Base-by-base conservation (phyloP, 208 protist genomes). In the Trypanosoma brucei region DNA sequence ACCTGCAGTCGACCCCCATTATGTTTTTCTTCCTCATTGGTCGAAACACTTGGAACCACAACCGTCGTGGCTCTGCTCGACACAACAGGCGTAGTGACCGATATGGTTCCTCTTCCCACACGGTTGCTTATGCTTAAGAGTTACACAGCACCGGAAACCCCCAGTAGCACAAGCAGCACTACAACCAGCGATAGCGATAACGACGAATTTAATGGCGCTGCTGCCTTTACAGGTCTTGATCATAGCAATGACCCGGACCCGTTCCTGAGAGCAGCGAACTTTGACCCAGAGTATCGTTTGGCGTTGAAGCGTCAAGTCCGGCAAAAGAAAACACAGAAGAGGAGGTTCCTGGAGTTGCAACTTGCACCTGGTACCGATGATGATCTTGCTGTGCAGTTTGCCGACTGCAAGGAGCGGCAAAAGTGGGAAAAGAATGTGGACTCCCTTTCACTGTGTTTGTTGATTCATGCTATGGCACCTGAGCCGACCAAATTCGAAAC, bases 31-130 rank as follows among this genome's bases (percentile, higher is more conserved):
- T 81, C 71, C 33, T 95, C 90, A 3, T 66, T 93, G 3, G 86
- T 95, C 2, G 90, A 95, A 45, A 70, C 73, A 5, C 83, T 95
- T 39, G 86, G 86, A 1, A 91, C 86, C 78, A 84, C 83, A 4
- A 90, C 86, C 34, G 90, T 95, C 46, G 70, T 95, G 2, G 84
- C 90, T 40, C 77, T 93, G 65, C 72, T 95, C 30, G 86, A 95
- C 60, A 76, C 85, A 54, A 77, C 65, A 0, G 90, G 90, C 45
- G 86, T 95, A 53, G 83, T 95, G 50, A 93, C 90, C 5, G 90
- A 95, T 71, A 95, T 93, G 90, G 90, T 93, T 70, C 79, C 82
- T 2, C 62, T 95, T 30, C 90, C 90, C 3, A 62, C 78, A 38
- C 73, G 71, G 35, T 65, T 95, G 36, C 68, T 95, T n/a, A 64